These are phyloP conservation scores for Tetrastigma voinierianum DNA, from an alignment of 164 flowering plant species.

Conservation along the genomic window DNA sequence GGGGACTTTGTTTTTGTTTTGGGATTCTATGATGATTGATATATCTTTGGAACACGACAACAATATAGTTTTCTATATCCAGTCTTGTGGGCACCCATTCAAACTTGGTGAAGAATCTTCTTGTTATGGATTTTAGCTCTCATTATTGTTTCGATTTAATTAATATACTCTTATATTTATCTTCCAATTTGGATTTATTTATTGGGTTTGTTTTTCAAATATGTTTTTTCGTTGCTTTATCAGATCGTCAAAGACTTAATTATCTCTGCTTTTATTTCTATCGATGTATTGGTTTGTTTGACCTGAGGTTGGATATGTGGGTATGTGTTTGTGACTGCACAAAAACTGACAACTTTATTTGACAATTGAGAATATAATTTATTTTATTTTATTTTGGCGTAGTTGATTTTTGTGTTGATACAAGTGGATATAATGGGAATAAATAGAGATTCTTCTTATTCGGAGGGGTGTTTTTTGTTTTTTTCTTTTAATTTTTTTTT, in stretches of 20 bases:
- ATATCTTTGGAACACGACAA: slow-evolving; percentile 20
- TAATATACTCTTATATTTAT: not conserved
- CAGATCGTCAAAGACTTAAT: slow-evolving; percentile 16
- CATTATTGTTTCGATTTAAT: slow-evolving; percentile 1
- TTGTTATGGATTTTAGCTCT: slow-evolving; percentile 3
- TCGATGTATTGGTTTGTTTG: slow-evolving; percentile 17
- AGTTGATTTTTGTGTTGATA: slow-evolving; percentile 15
- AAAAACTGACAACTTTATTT: slow-evolving; percentile 18
- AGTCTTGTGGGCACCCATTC: slow-evolving; percentile 16
- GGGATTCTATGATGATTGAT: not conserved
- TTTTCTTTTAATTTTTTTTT: not conserved
- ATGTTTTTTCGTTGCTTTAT: slow-evolving; percentile 12
- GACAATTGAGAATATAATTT: slow-evolving; percentile 22
- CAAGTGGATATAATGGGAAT: not conserved
- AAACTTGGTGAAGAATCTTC: not conserved
- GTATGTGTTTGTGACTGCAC: slow-evolving; percentile 9
- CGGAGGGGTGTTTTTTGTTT: not conserved
- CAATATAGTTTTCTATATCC: slow-evolving; percentile 12
- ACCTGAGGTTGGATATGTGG: slow-evolving; percentile 13
- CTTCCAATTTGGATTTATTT: not conserved
- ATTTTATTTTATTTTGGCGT: not conserved
- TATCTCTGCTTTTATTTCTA: slow-evolving; percentile 5
- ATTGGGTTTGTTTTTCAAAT: slow-evolving; percentile 3
- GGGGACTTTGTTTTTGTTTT: too few species aligned
- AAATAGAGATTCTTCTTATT: slow-evolving; percentile 8